Base-by-base conservation (phyloP, 345 rosid species). In the Salix viminalis region DNA sequence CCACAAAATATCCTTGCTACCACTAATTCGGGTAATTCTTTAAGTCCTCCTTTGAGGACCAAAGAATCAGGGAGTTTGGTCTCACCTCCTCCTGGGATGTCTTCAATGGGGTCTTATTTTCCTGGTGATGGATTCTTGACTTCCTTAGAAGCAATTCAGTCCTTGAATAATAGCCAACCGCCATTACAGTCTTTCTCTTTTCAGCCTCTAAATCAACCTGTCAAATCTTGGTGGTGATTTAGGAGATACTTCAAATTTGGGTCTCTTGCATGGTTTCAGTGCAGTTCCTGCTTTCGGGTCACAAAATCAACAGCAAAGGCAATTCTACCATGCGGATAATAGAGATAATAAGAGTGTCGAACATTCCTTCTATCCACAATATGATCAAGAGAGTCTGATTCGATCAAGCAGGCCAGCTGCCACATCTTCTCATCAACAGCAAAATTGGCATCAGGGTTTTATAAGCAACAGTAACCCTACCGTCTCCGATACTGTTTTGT, bases 241-340 rank as follows among this genome's bases (percentile, higher is more conserved):
- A 7, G 82, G 74, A 6, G 75, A 77, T 14, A 48, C 81, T 77
- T 80, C 86, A 73, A 82, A 82, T 83, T 48, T 83, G 79, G 79
- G 82, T 72, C 74, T 84, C 14, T 79, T 85, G 77, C 84, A 78
- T 72, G 85, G 85, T 7, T 87, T 67, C 23, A 65, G 58, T 10
- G 50, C 74, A 5, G 52, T 75, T 44, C 71, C 84, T 71, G 42
- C 82, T 36, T 75, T 72, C 58, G 85, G 79, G 39, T 77, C 80
- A 64, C 75, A 56, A 54, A 72, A 69, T 75, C 78, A 76, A 37
- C 83, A 76, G n/a, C 81, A 52, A 77, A 46, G 75, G 24, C 87
- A 80, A 28, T 62, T 83, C 58, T 79, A 71, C 52, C 75, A 70
- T 3, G 77, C 77, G 67, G 79, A 70, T 34, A 64, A 69, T 42